A percentile compares a stretch with the other conserved stretches of the same genome.
Evolutionary conservation across 2,329 filamentous ascomycete genomes (phyloP).

Genomic region (Ophiostoma tasmaniense): DNA sequence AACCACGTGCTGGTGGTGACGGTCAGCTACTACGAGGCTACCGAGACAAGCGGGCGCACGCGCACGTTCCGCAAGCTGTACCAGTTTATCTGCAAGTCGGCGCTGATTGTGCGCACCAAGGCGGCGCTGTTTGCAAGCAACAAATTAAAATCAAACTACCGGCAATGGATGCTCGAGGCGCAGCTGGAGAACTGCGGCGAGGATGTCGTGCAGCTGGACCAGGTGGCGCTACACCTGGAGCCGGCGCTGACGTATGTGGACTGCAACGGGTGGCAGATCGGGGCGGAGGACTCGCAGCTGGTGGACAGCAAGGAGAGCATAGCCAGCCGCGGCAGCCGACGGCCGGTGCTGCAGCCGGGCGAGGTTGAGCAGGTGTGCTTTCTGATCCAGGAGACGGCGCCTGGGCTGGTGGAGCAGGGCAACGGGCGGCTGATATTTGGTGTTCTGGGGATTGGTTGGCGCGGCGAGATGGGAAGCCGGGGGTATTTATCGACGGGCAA

Average conservation of each 20-base stretch:
- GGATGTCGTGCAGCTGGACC: slow-evolving; percentile 68
- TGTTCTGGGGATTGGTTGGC: slow-evolving; percentile 79
- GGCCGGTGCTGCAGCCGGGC: slow-evolving; percentile 51
- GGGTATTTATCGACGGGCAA: slow-evolving; percentile 84
- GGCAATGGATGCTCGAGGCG: slow-evolving; percentile 73
- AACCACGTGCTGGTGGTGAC: slow-evolving; percentile 90
- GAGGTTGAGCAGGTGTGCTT: slow-evolving; percentile 62
- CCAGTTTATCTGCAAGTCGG: slow-evolving; percentile 88
- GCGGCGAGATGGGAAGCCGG: slow-evolving; percentile 78
- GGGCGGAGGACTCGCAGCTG: neutral
- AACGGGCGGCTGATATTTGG: slow-evolving; percentile 53
- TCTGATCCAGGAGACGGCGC: slow-evolving; percentile 42
- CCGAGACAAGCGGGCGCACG: slow-evolving; percentile 59
- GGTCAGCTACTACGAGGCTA: slow-evolving; percentile 85
- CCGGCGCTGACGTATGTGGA: slow-evolving; percentile 43
- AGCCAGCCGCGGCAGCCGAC: slow-evolving; percentile 21
- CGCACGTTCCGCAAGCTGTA: slow-evolving; percentile 92
- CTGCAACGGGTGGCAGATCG: slow-evolving; percentile 36
- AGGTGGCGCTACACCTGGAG: slow-evolving; percentile 47
- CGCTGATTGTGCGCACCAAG: slow-evolving; percentile 86
- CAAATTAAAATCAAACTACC: slow-evolving; percentile 14
- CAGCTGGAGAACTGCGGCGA: slow-evolving; percentile 94
- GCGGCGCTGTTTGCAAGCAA: slow-evolving; percentile 46
- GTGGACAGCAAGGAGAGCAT: slow-evolving; percentile 23
- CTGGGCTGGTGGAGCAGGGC: slow-evolving; percentile 31